Evolutionary conservation across 768 basidiomycete genomes (phyloP).

Genomic region (Rhodocollybia butyracea): DNA sequence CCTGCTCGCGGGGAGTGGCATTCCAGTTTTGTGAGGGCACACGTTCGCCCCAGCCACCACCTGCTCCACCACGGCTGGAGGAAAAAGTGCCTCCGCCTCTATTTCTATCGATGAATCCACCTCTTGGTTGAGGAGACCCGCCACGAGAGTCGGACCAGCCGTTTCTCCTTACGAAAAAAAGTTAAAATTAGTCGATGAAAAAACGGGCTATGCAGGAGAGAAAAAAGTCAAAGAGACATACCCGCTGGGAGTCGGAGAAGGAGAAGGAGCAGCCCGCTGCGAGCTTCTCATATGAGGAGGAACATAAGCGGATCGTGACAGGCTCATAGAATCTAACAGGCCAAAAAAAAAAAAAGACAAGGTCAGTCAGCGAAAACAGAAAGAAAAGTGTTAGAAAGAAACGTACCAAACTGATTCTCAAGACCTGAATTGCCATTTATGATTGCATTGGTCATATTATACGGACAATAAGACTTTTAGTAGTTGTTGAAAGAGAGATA

Average conservation of each 20-base stretch:
- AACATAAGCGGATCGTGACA: constrained; percentile 82
- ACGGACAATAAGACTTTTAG: constrained; percentile 14
- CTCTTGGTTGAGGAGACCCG: constrained; percentile 50
- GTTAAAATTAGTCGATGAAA: no score
- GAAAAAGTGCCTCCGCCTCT: constrained; percentile 32
- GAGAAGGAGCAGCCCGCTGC: constrained; percentile 77
- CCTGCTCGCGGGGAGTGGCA: constrained; percentile 34
- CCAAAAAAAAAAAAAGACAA: constrained; percentile 1
- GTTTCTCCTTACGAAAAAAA: constrained; percentile 37
- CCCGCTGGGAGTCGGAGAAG: constrained; percentile 52
- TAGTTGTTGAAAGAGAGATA: no score
- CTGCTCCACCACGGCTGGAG: constrained; percentile 38
- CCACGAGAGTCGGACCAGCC: constrained; percentile 75
- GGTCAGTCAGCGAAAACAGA: neutral
- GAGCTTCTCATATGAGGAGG: constrained; percentile 83
- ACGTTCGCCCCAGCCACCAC: constrained; percentile 38
- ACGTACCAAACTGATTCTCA: constrained; percentile 73
- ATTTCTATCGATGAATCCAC: constrained; percentile 38
- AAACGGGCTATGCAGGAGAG: constrained; percentile 8
- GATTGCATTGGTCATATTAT: constrained; percentile 88
- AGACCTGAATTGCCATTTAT: constrained; percentile 74
- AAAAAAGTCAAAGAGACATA: constrained; percentile 28
- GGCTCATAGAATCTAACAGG: constrained; percentile 65
- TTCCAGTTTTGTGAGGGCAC: constrained; percentile 37
- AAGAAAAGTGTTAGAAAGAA: constrained; percentile 12